Evolutionary conservation across 2,329 filamentous ascomycete genomes (phyloP), one percentile per base, ranked within the genome.

Genomic region (Emergomyces pasteurianus): DNA sequence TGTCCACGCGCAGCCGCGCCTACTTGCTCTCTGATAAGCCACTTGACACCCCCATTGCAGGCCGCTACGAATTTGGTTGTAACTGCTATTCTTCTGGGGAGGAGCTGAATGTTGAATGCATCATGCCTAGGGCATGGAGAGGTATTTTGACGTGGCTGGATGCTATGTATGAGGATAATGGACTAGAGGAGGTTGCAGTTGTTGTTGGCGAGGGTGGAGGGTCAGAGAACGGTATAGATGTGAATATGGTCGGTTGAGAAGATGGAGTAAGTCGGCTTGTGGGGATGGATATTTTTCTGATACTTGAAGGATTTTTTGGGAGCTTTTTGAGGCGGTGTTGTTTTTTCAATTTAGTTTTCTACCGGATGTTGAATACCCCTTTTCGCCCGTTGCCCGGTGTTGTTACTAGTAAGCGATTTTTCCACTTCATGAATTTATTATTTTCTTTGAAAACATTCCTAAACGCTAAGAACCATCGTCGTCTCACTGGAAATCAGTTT

Each of bases 21-120:
- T 91, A 88, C 68, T 67, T 83, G 9, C 66, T 80, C n/a, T 84
- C 81, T 16, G 59, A 73, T 0, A 75, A 82, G 3, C 79, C 81
- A 0, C 66, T 81, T 0, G 81, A 82, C 47, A 78, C 75, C 1
- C 79, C 80, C 1, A 71, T 90, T 7, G 75, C 81, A 0, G 81
- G 81, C 0, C 76, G 81, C 1, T 69, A 77, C 1, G 80, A 81
- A 10, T 76, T 81, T 50, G 86, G 87, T 5, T 87, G 83, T 64
- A 87, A 87, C 4, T 81, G 85, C 63, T 87, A 87, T 72, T 86
- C 86, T n/a, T 82, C 86, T 1, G 86, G 86, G 3, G 83, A 88
- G 63, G 67, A 73, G 0, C 69, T 78, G 40, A 78, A 84, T 67
- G 75, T 75, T 8, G 89, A 95, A 71, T 77, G 78, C 43, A 80